These are phyloP conservation scores for Ophiostoma sp. DNA, from an alignment of 2,329 filamentous ascomycete species.

Conservation along the genomic window DNA sequence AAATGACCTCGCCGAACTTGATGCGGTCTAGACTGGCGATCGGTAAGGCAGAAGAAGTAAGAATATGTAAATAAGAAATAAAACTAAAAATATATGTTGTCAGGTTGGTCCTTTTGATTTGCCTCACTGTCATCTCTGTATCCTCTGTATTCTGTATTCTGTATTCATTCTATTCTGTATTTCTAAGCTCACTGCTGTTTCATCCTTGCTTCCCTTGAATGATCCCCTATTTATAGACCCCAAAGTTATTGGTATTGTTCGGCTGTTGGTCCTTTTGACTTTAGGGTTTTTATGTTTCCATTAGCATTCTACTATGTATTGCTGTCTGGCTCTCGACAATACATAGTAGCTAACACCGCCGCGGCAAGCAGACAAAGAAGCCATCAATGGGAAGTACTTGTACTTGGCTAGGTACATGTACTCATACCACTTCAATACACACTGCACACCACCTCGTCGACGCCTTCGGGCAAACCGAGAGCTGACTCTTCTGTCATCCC, in stretches of 20 bases:
- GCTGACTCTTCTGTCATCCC: neutral
- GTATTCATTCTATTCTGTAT: neutral
- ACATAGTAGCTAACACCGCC: neutral
- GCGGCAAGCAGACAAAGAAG: neutral
- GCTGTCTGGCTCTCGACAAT: neutral
- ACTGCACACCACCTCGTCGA: neutral
- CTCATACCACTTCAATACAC: neutral
- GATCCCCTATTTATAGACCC: neutral
- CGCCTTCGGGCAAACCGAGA: slow-evolving; percentile 5
- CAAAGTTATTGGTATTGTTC: neutral
- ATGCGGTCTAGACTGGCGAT: neutral
- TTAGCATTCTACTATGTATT: neutral
- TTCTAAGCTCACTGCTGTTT: neutral
- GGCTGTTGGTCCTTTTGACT: neutral
- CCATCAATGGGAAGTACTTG: too few relatives aligned
- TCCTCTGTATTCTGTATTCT: neutral
- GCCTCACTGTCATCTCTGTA: neutral
- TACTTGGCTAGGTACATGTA: too few relatives aligned
- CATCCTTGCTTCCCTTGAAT: neutral
- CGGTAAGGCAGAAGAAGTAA: neutral
- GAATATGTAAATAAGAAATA: neutral
- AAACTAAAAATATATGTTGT: neutral
- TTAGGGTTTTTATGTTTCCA: neutral
- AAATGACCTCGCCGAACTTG: neutral
- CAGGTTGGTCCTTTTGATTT: slow-evolving; percentile 5